Conservation (phyloP, 352 stramenopile genomes). For the Phytophthora megakarya region DNA sequence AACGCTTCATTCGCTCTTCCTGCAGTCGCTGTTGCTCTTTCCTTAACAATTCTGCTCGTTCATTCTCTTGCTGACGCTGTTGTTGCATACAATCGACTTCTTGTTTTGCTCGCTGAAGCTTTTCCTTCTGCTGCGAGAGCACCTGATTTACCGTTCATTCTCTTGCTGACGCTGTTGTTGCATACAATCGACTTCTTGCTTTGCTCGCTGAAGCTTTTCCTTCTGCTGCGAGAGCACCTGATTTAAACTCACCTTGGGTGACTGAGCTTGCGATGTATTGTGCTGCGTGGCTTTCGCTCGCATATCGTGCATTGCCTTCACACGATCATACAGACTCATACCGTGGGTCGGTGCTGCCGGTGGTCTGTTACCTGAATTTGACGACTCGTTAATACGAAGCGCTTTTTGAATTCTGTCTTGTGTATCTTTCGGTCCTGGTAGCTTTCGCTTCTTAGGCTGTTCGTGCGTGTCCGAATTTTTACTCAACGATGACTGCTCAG, state of each 20-base stretch:
- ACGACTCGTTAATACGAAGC: constrained; percentile 1
- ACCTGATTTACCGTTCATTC: no score
- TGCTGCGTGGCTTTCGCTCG: constrained; percentile 20
- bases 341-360: constrained; percentile 19
- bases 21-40: constrained; percentile 21
- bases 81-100: constrained; percentile 15
- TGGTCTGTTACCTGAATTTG: constrained; percentile 7
- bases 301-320: constrained; percentile 52
- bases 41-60: constrained; percentile 10
- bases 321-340: constrained; percentile 52
- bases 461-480: constrained; percentile 8
- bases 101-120: constrained; percentile 10
- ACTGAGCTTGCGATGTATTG: constrained; percentile 13
- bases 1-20: background rate
- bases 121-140: no score
- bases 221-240: constrained; percentile 21
- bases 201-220: constrained; percentile 7
- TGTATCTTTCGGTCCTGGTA: constrained; percentile 22
- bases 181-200: background rate
- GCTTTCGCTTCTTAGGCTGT: constrained; percentile 39
- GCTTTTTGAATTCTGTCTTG: constrained; percentile 23
- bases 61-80: constrained; percentile 13
- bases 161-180: constrained; percentile 2
- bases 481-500: background rate
- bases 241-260: constrained; percentile 20